These are phyloP conservation scores for Leccinum fuscescens DNA, from an alignment of 1,284 basidiomycete species.

Conservation along the genomic window DNA sequence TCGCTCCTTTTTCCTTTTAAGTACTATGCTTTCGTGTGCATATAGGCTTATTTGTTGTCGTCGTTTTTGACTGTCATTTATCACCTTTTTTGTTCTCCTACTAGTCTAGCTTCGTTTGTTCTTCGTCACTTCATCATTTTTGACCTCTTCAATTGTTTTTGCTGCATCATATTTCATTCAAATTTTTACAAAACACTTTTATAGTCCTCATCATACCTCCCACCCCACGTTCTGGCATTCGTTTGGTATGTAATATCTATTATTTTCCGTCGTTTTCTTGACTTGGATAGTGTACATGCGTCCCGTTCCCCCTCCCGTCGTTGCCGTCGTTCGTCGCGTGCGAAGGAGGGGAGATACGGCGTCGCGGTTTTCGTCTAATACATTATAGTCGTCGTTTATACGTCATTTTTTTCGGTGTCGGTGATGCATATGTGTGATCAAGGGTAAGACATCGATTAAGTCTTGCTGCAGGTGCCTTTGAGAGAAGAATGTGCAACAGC, in stretches of 20 bases:
- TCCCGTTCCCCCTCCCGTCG: neutral
- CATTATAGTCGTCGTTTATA: conserved; percentile 38
- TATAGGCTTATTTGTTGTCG: conserved; percentile 24
- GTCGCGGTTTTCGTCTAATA: conserved; percentile 30
- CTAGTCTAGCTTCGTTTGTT: conserved; percentile 8
- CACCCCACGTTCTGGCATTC: conserved; percentile 18
- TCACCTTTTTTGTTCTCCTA: conserved; percentile 17
- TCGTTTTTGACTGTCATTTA: conserved; percentile 31
- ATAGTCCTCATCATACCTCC: conserved; percentile 18
- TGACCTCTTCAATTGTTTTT: conserved; percentile 8
- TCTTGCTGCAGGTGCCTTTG: neutral
- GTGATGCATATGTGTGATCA: neutral
- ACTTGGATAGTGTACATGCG: conserved; percentile 28
- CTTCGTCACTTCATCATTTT: conserved; percentile 7
- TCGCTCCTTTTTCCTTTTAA: neutral
- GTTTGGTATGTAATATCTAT: conserved; percentile 36
- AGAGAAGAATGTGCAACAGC: neutral
- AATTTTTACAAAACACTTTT: conserved; percentile 18
- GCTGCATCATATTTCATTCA: conserved; percentile 11
- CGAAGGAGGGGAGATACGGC: conserved; percentile 2
- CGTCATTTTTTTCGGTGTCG: neutral
- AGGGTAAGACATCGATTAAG: neutral
- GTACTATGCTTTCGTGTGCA: conserved; percentile 30
- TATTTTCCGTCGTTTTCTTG: conserved; percentile 2
- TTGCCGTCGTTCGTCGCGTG: neutral